Evolutionary conservation across 352 stramenopile species (phyloP).

Genomic region (Blastocystis sp.): DNA sequence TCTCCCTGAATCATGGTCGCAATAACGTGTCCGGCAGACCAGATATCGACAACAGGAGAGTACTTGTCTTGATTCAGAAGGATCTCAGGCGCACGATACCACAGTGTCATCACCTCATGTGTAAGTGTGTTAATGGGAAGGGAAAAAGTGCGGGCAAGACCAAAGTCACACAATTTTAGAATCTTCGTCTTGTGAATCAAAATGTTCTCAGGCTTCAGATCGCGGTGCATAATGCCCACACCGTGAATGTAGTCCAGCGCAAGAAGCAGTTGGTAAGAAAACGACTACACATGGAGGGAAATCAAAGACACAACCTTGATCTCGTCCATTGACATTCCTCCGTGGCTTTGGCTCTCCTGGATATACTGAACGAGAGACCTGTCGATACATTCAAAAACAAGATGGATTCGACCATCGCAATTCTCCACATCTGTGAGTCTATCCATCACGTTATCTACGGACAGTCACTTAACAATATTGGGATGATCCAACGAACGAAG

Average conservation of each 20-base stretch:
- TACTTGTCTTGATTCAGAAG: slow-evolving; percentile 87
- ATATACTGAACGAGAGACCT: slow-evolving; percentile 23
- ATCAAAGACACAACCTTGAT: slow-evolving; percentile 68
- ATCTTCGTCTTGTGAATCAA: slow-evolving; percentile 84
- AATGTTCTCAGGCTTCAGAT: slow-evolving; percentile 96
- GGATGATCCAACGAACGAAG: slow-evolving; percentile 91
- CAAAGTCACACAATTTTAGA: slow-evolving; percentile 97
- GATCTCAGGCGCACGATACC: slow-evolving; percentile 96
- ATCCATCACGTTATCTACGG: background rate
- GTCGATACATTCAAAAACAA: slow-evolving; percentile 59
- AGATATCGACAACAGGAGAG: slow-evolving; percentile 83
- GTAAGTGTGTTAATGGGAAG: slow-evolving; percentile 92
- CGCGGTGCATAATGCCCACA: slow-evolving; percentile 78
- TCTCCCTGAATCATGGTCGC: slow-evolving; percentile 81
- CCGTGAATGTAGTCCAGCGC: slow-evolving; percentile 78
- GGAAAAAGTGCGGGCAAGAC: slow-evolving; percentile 88
- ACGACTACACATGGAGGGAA: slow-evolving; percentile 66
- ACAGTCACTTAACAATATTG: slow-evolving; percentile 84
- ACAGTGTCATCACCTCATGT: slow-evolving; percentile 96
- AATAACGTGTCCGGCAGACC: slow-evolving; percentile 75
- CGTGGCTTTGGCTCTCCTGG: slow-evolving; percentile 65
- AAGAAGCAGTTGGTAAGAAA: slow-evolving; percentile 73
- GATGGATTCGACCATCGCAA: slow-evolving; percentile 38
- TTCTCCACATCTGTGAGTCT: slow-evolving; percentile 56
- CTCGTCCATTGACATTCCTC: slow-evolving; percentile 68